Evolutionary conservation across 208 protist species (phyloP), one percentile per base, ranked within the genome.

Genomic region (Polymyxa betae): DNA sequence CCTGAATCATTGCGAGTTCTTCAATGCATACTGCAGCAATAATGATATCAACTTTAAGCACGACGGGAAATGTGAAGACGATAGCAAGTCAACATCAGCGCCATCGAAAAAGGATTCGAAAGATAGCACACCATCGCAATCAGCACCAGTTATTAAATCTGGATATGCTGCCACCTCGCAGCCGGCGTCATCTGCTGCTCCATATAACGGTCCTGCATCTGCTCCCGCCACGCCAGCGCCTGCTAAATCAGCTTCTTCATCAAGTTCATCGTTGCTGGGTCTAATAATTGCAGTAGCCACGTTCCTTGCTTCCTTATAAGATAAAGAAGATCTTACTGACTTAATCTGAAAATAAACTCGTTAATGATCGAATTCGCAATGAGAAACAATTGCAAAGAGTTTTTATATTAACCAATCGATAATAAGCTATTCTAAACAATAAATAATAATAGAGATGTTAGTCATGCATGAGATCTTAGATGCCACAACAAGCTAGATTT

Each of bases 1-100:
- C 72, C 72, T 82, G 72, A 82, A 82, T 43, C 72, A 82, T n/a
- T 82, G 72, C 72, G 35, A 82, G n/a, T 82, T 82, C 72, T 82
- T 82, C 72, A 82, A 5, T n/a, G 72, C 5, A 35, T 82, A 82
- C n/a, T 82, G 72, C 72, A 16, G 16, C 72, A 82, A 82, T n/a
- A 82, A 82, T 43, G 72, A 5, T 5, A 82, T 82, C 72, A 82
- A 82, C n/a, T 82, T 82, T n/a, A n/a, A 5, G 16, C 5, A 82
- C 5, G 72, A 82, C 10, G 72, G 72, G 16, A 82, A 82, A 82
- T 82, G 72, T n/a, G 5, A 5, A 20, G 72, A 82, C 72, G 40
- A 82, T 20, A 43, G 35, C 72, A 43, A 5, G 5, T 16, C 72
- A n/a, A 82, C n/a, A 35, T 20, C 16, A 20, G n/a, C 72, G 35